Base-by-base conservation (phyloP, 331 rosid genomes). In the Telfairia occidentalis region DNA sequence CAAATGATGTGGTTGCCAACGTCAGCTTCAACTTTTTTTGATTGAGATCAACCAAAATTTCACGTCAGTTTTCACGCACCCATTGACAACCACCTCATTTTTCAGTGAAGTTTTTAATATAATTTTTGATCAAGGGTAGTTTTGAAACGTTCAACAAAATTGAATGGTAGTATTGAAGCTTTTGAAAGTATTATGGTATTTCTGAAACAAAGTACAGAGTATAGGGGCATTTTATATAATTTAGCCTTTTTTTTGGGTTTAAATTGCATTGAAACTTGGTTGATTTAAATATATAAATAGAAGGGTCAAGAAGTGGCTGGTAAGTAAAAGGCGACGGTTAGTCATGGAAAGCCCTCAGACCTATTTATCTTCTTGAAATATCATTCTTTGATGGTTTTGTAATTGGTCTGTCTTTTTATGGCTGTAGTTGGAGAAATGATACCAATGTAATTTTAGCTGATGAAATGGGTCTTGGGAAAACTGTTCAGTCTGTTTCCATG, bases 381-480 rank as follows among this genome's bases (percentile, higher is more conserved):
- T 26, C 13, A 15, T 72, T 15, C 32, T 76, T 45, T 46, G 12
- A 16, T 52, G 65, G 78, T 50, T 77, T 77, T 75, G 82, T 85
- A 77, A 85, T 70, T 76, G 48, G 49, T 30, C 54, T 34, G 28
- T 76, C 28, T 77, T 37, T 81, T 84, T 75, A 78, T 46, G 57
- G 61, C 84, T 79, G 83, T 86, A 95, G 99, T 76, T 95, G 99
- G 99, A 92, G 99, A 79, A 95, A 95, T 85, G 97, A 95, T 83
- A 95, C 99, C 55, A 95, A 95, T 83, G 97, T 95, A 78, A 95
- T 95, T 82, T 90, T 95, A 87, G 99, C 99, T 76, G 99, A 95
- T 90, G 99, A 95, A 85, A 95, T 95, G 99, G 99, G 99, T 78
- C 99, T 95, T 78, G 99, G 99, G 50, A 95, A 95, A 85, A 95